Evolutionary conservation across 768 basidiomycete genomes (phyloP).

Genomic region (Cystofilobasidium capitatum): DNA sequence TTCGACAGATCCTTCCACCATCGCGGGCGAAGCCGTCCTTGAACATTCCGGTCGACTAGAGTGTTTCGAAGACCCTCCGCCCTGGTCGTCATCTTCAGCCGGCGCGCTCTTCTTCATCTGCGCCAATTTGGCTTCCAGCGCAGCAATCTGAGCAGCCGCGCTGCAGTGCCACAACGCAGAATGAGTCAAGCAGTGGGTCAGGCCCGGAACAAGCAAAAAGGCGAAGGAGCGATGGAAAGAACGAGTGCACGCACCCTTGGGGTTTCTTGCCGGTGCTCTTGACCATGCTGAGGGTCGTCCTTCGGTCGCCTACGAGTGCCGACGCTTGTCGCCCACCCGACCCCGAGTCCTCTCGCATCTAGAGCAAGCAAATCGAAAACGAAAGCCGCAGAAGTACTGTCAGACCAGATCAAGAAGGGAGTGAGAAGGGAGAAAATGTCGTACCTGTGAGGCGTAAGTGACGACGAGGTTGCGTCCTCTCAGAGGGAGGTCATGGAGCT

Average conservation of each 20-base stretch:
- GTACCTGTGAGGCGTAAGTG: slow-evolving; percentile 79
- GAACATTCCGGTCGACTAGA: too few species aligned
- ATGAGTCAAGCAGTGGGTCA: not conserved
- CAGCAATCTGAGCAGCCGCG: slow-evolving; percentile 79
- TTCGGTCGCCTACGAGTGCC: slow-evolving; percentile 39
- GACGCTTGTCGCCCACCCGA: slow-evolving; percentile 31
- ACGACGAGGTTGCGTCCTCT: slow-evolving; percentile 81
- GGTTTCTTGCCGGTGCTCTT: slow-evolving; percentile 46
- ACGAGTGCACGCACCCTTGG: slow-evolving; percentile 48
- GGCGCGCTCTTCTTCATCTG: slow-evolving; percentile 51
- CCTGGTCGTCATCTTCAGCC: not conserved
- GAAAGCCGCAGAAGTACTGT: slow-evolving; percentile 36
- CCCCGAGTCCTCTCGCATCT: slow-evolving; percentile 25
- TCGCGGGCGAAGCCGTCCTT: not conserved
- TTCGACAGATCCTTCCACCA: not conserved
- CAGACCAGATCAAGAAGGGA: not conserved
- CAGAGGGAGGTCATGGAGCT: slow-evolving; percentile 66
- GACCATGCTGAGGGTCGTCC: slow-evolving; percentile 77
- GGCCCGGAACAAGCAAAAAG: slow-evolving; percentile 5
- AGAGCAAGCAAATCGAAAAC: not conserved
- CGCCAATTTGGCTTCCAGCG: slow-evolving; percentile 88
- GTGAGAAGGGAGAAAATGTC: slow-evolving; percentile 15
- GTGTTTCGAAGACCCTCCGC: not conserved
- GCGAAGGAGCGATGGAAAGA: slow-evolving; percentile 9
- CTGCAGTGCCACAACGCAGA: too few species aligned